A percentile compares a stretch with the other conserved stretches of the same genome.
phyloP scores from a whole-genome alignment of 2,329 filamentous ascomycete species.

The Bipolaris cookei region DNA sequence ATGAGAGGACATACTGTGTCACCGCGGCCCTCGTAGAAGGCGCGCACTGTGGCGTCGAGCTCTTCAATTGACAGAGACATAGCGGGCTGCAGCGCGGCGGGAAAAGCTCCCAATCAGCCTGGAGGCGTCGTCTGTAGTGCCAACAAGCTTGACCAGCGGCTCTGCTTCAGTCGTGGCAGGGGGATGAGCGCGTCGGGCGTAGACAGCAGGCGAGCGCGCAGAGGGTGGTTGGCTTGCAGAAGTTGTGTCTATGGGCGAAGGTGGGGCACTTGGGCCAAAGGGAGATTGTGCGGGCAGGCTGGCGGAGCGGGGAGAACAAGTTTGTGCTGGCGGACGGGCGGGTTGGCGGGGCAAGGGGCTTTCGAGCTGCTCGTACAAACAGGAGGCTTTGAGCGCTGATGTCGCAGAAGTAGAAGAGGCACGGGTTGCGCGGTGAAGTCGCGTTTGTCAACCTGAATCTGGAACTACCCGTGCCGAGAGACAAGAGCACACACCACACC shows the following conservation, averaged over 20 bases:
- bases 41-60: slow-evolving; percentile 93
- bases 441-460: slow-evolving; percentile 23
- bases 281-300: slow-evolving; percentile 34
- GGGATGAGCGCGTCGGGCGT: slow-evolving; percentile 20
- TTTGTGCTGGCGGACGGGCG: slow-evolving; percentile 13
- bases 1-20: slow-evolving; percentile 71
- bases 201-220: slow-evolving; percentile 26
- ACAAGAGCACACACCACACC: slow-evolving; percentile 12
- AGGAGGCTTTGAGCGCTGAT: slow-evolving; percentile 26
- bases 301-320: slow-evolving; percentile 7
- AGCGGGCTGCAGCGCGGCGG: slow-evolving; percentile 42
- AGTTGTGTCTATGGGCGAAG: slow-evolving; percentile 38
- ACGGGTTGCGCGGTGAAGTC: slow-evolving; percentile 32
- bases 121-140: slow-evolving; percentile 25
- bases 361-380: slow-evolving; percentile 29
- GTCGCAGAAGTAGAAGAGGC: slow-evolving; percentile 23
- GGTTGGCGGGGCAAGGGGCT: slow-evolving; percentile 22
- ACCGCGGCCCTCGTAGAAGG: slow-evolving; percentile 96
- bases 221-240: slow-evolving; percentile 38
- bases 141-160: slow-evolving; percentile 25
- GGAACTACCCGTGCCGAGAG: slow-evolving; percentile 26
- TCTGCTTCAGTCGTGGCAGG: slow-evolving; percentile 10
- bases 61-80: slow-evolving; percentile 83
- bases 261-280: slow-evolving; percentile 41
- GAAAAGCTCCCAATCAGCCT: slow-evolving; percentile 46